Base-by-base conservation (phyloP, 2,329 filamentous ascomycete genomes). In the Xylaria multiplex region DNA sequence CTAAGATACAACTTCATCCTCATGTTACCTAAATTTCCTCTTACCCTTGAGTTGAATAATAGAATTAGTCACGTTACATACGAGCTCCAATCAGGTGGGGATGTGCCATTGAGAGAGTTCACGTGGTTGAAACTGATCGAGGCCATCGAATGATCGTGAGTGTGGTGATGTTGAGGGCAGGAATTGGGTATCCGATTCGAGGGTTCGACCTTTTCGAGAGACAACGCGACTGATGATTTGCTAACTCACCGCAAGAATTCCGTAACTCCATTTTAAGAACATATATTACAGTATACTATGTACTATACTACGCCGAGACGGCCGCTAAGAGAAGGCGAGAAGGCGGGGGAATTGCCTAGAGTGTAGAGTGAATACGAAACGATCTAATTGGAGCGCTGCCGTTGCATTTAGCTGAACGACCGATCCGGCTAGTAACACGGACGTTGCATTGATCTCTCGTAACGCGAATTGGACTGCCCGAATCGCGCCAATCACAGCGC, bases 1-100 rank as follows among this genome's bases (percentile, higher is more conserved):
- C 55, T 45, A 48, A 60, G 55, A 55, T 58, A 24, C 14, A 24
- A 42, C 16, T 35, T 40, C 22, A 45, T 48, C 37, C 52, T 52
- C 48, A 46, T 61, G 56, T 66, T 64, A 66, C 66, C 63, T 66
- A 60, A 50, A 32, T 54, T 2, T 45, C 24, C 46, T 50, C 35
- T 24, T n/a, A 27, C 37, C 48, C 42, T 40, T 54, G 13, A 16
- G 43, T 55, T 62, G 55, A 55, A 40, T 40, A 64, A 64, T 67
- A 49, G 46, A 64, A 64, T 52, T 57, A 59, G 6, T 22, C 6
- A 49, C 24, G 43, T 7, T 24, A 8, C 30, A 52, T 35, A 16
- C 27, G 19, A 35, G 22, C 27, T 32, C 35, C 43, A 59, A 56
- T 59, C 27, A 27, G 16, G 32, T 45, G 11, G 14, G 9, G 22